phyloP scores from a whole-genome alignment of 768 basidiomycete species.

The Arthromyces matolae region DNA sequence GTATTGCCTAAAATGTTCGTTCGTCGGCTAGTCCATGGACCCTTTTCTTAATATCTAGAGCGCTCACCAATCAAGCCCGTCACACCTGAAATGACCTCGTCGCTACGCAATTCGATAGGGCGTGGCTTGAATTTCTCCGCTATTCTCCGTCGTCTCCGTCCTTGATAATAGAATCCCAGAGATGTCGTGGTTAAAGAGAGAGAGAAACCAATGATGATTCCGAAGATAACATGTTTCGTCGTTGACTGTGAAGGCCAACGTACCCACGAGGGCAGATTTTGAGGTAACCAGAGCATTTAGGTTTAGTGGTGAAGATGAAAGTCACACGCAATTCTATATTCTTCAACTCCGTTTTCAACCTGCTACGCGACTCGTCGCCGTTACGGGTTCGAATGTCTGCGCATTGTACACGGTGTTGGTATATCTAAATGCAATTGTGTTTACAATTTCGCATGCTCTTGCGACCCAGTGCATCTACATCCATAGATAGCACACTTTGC shows the following conservation, averaged over 20 bases:
- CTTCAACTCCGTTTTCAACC: too few species aligned
- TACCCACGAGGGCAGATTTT: slow-evolving; percentile 28
- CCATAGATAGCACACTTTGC: neutral
- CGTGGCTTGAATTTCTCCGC: slow-evolving; percentile 36
- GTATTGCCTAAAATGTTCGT: slow-evolving; percentile 70
- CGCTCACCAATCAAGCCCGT: slow-evolving; percentile 78
- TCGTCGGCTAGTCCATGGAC: neutral
- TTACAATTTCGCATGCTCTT: slow-evolving; percentile 5
- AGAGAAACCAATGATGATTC: slow-evolving; percentile 68
- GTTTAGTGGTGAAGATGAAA: slow-evolving; percentile 6
- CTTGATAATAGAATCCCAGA: slow-evolving; percentile 48
- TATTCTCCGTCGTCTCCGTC: slow-evolving; percentile 45
- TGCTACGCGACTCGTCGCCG: too few species aligned
- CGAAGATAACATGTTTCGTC: slow-evolving; percentile 35
- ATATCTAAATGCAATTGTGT: neutral
- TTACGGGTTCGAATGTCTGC: too few species aligned
- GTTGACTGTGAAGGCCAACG: slow-evolving; percentile 35
- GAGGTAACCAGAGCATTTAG: slow-evolving; percentile 21
- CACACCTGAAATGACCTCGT: slow-evolving; percentile 79
- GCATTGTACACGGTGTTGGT: too few species aligned
- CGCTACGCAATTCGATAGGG: slow-evolving; percentile 70
- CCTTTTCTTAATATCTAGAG: neutral
- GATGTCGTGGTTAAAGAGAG: slow-evolving; percentile 72
- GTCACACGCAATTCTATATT: slow-evolving; percentile 15
- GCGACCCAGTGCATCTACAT: slow-evolving; percentile 1